Conservation (phyloP, 768 basidiomycete genomes). For the Trichaptum fuscoviolaceum region DNA sequence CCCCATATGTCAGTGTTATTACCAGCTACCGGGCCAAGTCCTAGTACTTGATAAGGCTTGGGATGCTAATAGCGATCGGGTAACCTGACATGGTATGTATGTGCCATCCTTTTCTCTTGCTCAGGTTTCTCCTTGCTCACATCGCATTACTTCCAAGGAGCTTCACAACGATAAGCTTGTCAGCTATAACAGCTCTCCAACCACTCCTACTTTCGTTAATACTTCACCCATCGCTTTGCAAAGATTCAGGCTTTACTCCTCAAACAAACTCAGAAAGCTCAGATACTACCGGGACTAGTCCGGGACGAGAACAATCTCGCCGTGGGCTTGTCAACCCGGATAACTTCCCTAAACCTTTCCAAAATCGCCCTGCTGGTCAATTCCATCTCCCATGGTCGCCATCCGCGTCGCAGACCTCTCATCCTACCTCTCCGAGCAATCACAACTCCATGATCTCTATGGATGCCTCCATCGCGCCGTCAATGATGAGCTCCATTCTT, state of each 20-base stretch:
- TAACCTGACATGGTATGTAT: no score
- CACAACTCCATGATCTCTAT: slow-evolving; percentile 10
- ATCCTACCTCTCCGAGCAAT: slow-evolving; percentile 10
- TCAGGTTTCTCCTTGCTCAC: no score
- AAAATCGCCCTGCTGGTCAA: slow-evolving; percentile 22
- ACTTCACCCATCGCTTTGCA: no score
- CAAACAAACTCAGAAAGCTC: not conserved
- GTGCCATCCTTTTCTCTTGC: no score
- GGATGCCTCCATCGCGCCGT: slow-evolving; percentile 25
- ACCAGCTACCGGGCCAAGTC: no score
- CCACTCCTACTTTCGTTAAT: no score
- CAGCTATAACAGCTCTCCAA: no score
- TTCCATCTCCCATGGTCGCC: slow-evolving; percentile 24
- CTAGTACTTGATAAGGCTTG: no score
- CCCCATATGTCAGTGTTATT: no score
- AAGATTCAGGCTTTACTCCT: not conserved
- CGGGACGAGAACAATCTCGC: slow-evolving; percentile 2
- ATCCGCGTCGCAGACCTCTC: slow-evolving; percentile 12
- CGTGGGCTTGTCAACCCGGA: slow-evolving; percentile 23
- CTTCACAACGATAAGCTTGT: no score
- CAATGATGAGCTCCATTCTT: slow-evolving; percentile 22
- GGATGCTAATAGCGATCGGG: no score
- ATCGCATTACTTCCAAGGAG: no score
- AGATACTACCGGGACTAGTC: not conserved
- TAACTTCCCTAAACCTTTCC: slow-evolving; percentile 26